These are phyloP conservation scores for Populus tomentosa DNA, from an alignment of 441 rosid species.

Conservation along the genomic window DNA sequence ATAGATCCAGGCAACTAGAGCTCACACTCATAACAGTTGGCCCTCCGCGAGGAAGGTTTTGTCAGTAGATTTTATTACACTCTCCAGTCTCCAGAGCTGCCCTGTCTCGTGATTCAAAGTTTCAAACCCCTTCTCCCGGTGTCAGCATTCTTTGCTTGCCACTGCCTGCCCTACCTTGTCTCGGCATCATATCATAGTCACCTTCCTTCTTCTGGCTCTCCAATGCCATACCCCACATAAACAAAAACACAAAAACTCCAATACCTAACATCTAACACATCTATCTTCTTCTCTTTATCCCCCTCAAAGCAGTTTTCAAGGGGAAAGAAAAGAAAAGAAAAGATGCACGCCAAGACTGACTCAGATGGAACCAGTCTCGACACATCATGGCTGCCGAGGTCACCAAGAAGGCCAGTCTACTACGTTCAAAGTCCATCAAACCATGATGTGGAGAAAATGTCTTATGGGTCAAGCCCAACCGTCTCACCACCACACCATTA, in stretches of 20 bases:
- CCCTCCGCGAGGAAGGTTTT: neutral
- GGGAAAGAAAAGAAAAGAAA: slow-evolving; percentile 3
- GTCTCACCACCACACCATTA: slow-evolving; percentile 68
- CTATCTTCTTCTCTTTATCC: neutral
- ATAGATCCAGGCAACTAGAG: neutral
- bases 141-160: neutral
- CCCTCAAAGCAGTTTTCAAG: neutral
- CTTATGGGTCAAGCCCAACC: slow-evolving; percentile 70
- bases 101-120: slow-evolving; percentile 15
- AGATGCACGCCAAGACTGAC: slow-evolving; percentile 85
- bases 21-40: neutral
- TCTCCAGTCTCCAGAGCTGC: neutral
- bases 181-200: neutral
- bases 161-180: neutral
- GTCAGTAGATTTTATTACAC: neutral
- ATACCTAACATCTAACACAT: neutral
- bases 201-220: neutral
- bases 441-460: slow-evolving; percentile 88
- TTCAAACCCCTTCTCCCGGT: neutral
- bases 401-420: slow-evolving; percentile 68
- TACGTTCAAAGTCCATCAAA: slow-evolving; percentile 91
- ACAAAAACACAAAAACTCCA: neutral
- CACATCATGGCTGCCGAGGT: slow-evolving; percentile 52
- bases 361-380: slow-evolving; percentile 77
- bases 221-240: neutral